Evolutionary conservation across 1,139 yeast genomes (phyloP).

Genomic region (Pichia sp.): DNA sequence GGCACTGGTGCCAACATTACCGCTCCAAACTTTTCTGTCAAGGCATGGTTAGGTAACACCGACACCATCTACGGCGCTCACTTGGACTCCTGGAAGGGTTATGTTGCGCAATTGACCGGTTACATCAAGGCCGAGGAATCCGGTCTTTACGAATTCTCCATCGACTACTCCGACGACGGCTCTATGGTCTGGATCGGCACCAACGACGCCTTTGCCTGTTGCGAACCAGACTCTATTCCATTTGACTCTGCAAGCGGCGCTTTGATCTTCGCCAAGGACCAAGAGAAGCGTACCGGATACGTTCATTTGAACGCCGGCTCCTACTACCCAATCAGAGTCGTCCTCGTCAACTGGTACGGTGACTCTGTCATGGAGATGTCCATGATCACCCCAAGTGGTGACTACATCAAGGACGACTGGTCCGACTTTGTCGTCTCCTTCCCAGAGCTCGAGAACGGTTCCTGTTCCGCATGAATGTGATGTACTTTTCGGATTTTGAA

Average conservation of each 20-base stretch:
- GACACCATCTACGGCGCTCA: slow-evolving; percentile 10
- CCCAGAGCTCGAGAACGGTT: slow-evolving; percentile 7
- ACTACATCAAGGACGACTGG: slow-evolving; percentile 12
- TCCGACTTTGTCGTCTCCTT: slow-evolving; percentile 10
- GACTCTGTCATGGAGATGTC: slow-evolving; percentile 10
- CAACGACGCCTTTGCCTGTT: slow-evolving; percentile 16
- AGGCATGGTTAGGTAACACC: slow-evolving; percentile 5
- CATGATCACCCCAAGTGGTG: slow-evolving; percentile 12
- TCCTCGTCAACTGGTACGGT: slow-evolving; percentile 14
- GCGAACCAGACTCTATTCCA: slow-evolving; percentile 14
- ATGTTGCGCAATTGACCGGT: slow-evolving; percentile 21
- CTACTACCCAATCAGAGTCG: slow-evolving; percentile 22
- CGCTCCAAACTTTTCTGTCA: slow-evolving; percentile 15
- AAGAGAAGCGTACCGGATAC: slow-evolving; percentile 6
- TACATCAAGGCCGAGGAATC: slow-evolving; percentile 20
- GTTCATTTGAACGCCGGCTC: slow-evolving; percentile 14
- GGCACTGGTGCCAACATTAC: slow-evolving; percentile 12
- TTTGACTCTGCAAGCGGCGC: slow-evolving; percentile 7
- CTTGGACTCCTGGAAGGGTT: slow-evolving; percentile 13
- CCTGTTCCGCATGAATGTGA: slow-evolving; percentile 3
- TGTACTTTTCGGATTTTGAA: too few relatives aligned
- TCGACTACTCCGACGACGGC: slow-evolving; percentile 15
- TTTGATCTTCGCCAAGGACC: slow-evolving; percentile 4
- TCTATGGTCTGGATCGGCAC: slow-evolving; percentile 19
- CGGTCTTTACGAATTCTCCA: slow-evolving; percentile 16